Base-by-base conservation (phyloP, 2,329 filamentous ascomycete genomes). In the Nothopassalora personata region DNA sequence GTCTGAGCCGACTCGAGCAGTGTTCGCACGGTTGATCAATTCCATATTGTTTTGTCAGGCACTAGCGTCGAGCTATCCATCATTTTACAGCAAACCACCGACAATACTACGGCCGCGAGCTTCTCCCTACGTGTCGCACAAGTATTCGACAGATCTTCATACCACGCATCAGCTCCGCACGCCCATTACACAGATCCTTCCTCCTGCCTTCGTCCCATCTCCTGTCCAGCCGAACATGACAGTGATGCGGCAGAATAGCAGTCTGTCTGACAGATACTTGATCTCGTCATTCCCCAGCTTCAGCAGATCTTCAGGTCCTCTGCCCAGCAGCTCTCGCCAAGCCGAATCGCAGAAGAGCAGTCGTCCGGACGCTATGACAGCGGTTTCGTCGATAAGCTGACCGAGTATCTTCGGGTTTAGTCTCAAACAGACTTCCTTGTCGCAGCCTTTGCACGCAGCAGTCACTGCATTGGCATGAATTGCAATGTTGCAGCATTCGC, bases 161-260 rank as follows among this genome's bases (percentile, higher is more conserved):
- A 13, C 6, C 27, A 11, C 46, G 11, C 46, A 49, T 74, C 67
- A 79, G 68, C 71, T 75, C 53, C 75, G 75, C 33, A 77, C 74
- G 10, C 76, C 75, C 50, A 81, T 65, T n/a, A 73, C 65, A 59
- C 71, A 73, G 15, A 73, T 66, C 46, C 70, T 59, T 5, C 68
- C 69, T 19, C 70, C 71, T 39, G 68, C 68, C 34, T 64, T 66
- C 47, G 60, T 67, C 56, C 68, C 68, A 47, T 71, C 66, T 3
- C 67, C 69, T 18, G 74, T 76, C 79, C 83, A 81, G 1, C 81
- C 83, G 67, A 86, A 83, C 5, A 80, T 75, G 64, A 86, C 62
- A 15, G 79, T 83, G 8, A 84, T 65, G 15, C 83, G 75, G 52
- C 81, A 70, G 62, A 80, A 84, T 13, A 80, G 55, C 51, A 85